Evolutionary conservation across 2,329 filamentous ascomycete species (phyloP).

Genomic region (Cercospora beticola): DNA sequence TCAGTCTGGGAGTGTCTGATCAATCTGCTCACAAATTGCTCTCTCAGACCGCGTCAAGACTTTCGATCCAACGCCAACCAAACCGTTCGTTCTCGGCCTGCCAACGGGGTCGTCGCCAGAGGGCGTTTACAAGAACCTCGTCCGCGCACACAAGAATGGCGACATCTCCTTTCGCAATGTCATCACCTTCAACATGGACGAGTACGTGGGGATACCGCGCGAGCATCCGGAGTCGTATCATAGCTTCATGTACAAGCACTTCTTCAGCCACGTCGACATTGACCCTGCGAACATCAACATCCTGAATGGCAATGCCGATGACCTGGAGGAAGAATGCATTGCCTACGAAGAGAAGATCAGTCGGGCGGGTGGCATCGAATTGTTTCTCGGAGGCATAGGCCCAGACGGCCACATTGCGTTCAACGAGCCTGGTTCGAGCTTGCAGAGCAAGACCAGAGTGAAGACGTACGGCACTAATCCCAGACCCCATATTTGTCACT

Average conservation of each 20-base stretch:
- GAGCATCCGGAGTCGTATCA: conserved; percentile 86
- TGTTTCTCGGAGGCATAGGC: conserved; percentile 82
- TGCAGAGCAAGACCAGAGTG: conserved; percentile 75
- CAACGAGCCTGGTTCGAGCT: conserved; percentile 81
- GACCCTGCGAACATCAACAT: conserved; percentile 81
- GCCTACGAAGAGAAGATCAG: conserved; percentile 78
- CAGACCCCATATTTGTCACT: background rate
- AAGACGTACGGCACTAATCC: conserved; percentile 57
- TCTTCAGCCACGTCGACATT: conserved; percentile 84
- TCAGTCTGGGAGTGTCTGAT: background rate
- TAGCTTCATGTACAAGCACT: conserved; percentile 90
- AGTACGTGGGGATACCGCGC: conserved; percentile 80
- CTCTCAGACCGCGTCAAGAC: conserved; percentile 70
- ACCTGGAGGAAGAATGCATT: conserved; percentile 73
- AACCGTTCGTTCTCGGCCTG: conserved; percentile 78
- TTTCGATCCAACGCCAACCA: conserved; percentile 68
- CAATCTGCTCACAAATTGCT: background rate
- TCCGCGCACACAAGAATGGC: conserved; percentile 68
- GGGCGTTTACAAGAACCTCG: conserved; percentile 73
- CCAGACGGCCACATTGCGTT: conserved; percentile 87
- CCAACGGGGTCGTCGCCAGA: conserved; percentile 82
- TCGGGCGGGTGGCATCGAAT: conserved; percentile 72
- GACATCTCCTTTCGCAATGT: conserved; percentile 84
- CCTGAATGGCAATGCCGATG: conserved; percentile 74
- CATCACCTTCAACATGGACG: conserved; percentile 92